Evolutionary conservation across 192 early-diverging fungal species (phyloP).

Genomic region (Podila minutissima): DNA sequence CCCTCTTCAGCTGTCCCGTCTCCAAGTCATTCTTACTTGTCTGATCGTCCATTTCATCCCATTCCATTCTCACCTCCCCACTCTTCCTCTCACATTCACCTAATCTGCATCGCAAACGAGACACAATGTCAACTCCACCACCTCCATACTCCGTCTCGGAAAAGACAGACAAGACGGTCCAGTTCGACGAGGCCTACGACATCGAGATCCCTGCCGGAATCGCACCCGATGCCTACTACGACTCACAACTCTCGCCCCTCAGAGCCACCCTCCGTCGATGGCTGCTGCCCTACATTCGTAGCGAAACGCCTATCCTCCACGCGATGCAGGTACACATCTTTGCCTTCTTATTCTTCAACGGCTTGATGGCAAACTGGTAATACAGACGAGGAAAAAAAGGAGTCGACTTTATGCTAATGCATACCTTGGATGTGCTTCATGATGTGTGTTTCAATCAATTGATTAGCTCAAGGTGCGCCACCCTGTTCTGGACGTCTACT

Average conservation of each 20-base stretch:
- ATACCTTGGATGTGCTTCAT: too few species aligned
- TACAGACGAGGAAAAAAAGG: too few species aligned
- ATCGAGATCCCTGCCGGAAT: slow-evolving; percentile 51
- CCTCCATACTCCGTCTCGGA: slow-evolving; percentile 1
- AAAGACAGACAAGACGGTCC: not conserved
- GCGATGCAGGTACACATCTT: slow-evolving; percentile 58
- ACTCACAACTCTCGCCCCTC: slow-evolving; percentile 55
- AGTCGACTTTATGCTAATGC: too few species aligned
- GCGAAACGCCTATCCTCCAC: slow-evolving; percentile 58
- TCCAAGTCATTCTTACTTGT: not conserved
- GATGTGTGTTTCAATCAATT: too few species aligned
- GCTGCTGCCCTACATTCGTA: slow-evolving; percentile 56
- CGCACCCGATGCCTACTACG: slow-evolving; percentile 54
- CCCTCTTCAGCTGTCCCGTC: not conserved
- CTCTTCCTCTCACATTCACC: not conserved
- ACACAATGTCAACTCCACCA: slow-evolving; percentile 1
- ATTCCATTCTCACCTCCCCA: not conserved
- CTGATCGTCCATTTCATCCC: not conserved
- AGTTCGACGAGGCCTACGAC: slow-evolving; percentile 32
- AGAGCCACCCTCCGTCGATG: slow-evolving; percentile 54
- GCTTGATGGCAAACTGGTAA: not conserved
- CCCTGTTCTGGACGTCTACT: slow-evolving; percentile 68
- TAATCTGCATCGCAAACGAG: not conserved
- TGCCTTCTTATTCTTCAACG: not conserved
- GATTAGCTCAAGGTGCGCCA: slow-evolving; percentile 54